Percentiles rank a stretch among this genome's conserved stretches.
phyloP scores from a whole-genome alignment of 2,329 filamentous ascomycete species.

The Thermoascus crustaceus region DNA sequence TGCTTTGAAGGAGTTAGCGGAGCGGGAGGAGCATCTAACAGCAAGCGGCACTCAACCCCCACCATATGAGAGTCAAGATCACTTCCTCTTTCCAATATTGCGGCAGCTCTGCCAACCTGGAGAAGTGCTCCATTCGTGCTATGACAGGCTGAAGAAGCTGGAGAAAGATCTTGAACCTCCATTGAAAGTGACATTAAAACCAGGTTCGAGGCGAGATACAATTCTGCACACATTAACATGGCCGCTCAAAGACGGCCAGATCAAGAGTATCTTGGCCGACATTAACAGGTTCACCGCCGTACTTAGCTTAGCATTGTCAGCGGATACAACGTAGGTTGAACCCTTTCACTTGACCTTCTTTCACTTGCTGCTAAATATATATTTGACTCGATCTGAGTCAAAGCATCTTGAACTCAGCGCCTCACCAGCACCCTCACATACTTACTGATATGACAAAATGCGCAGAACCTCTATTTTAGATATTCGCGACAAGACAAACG shows the following conservation, averaged over 20 bases:
- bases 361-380: not conserved
- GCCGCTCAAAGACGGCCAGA: slow-evolving; percentile 6
- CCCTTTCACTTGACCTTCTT: not conserved
- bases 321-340: slow-evolving; percentile 6
- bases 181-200: not conserved
- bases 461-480: slow-evolving; percentile 5
- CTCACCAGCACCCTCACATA: not conserved
- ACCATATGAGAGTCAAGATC: not conserved
- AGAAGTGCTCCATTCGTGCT: slow-evolving; percentile 6
- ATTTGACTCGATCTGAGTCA: no score
- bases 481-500: slow-evolving; percentile 5
- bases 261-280: slow-evolving; percentile 5
- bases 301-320: slow-evolving; percentile 4
- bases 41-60: not conserved
- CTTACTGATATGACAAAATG: not conserved
- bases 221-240: slow-evolving; percentile 4
- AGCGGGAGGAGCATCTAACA: not conserved
- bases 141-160: slow-evolving; percentile 2
- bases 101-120: slow-evolving; percentile 3
- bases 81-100: slow-evolving; percentile 4
- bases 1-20: slow-evolving; percentile 4
- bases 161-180: slow-evolving; percentile 4
- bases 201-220: not conserved
- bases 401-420: no score
- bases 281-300: slow-evolving; percentile 4